Evolutionary conservation across 2,329 filamentous ascomycete genomes (phyloP).

Genomic region (Paraconiothyrium brasiliense): DNA sequence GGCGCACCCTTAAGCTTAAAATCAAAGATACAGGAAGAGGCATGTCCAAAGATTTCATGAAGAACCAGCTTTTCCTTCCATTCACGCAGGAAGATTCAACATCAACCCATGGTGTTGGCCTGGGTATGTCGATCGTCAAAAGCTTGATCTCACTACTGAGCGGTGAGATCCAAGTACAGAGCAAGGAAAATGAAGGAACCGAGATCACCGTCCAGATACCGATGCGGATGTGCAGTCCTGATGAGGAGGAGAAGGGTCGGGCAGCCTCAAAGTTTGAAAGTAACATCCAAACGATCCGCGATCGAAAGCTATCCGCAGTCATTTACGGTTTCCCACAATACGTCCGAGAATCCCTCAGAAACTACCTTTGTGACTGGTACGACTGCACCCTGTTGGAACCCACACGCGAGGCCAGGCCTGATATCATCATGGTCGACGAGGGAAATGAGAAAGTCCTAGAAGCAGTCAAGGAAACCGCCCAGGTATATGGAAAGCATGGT

Average conservation of each 20-base stretch:
- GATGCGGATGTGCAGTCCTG: too few species aligned
- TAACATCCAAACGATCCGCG: too few species aligned
- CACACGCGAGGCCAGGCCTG: conserved; percentile 13
- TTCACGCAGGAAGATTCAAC: conserved; percentile 46
- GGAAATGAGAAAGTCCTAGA: conserved; percentile 18
- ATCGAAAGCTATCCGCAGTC: too few species aligned
- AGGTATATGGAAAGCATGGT: conserved; percentile 17
- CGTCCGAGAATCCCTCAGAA: too few species aligned
- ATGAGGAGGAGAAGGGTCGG: too few species aligned
- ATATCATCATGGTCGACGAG: conserved; percentile 26
- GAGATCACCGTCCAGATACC: too few species aligned
- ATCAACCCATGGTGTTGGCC: conserved; percentile 40
- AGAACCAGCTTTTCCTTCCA: conserved; percentile 41
- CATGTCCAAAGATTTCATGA: conserved; percentile 41
- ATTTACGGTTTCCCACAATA: too few species aligned
- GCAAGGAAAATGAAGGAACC: conserved; percentile 30
- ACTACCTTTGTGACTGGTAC: conserved; percentile 2
- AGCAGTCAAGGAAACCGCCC: conserved; percentile 15
- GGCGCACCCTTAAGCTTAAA: too few species aligned
- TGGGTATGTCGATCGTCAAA: conserved; percentile 48
- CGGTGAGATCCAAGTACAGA: conserved; percentile 37
- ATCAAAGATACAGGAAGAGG: conserved; percentile 43
- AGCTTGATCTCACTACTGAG: conserved; percentile 37
- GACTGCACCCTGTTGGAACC: conserved; percentile 16
- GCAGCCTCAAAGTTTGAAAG: too few species aligned